Base-by-base conservation (phyloP, 1,139 yeast species). In the Candida sojae region DNA sequence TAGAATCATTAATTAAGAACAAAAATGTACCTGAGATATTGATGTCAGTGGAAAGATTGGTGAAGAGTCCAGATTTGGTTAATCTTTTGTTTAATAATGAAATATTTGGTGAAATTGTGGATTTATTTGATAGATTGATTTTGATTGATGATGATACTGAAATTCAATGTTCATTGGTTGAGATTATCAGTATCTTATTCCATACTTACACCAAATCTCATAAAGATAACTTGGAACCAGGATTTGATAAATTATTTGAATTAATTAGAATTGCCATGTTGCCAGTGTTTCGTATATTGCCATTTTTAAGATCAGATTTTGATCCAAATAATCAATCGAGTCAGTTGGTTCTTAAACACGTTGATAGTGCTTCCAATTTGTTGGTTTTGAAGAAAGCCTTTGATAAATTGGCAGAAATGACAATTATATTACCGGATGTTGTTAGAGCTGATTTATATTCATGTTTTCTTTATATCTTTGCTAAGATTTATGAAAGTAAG, bases 191-290 rank as follows among this genome's bases (percentile, higher is more conserved):
- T 39, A 74, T 77, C 6, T 63, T 73, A 51, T 89, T 67, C 52
- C 63, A 62, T 12, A 68, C 73, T 2, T 70, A 56, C 54, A 49
- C 63, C 34, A 50, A 53, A 5, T 53, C 57, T 5, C 62, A 63
- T 44, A 36, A 50, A 9, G 70, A 71, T 36, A 70, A 73, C 38
- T 67, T 83, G 26, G 77, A 79, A 21, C 77, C 76, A 32, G 82
- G 83, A 43, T 86, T 88, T 49, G 96, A 88, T 57, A 90, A 88
- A 58, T 69, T 89, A 44, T 89, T 91, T 62, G 97, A 92, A 60
- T 72, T 92, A 34, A 70, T 90, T 41, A 75, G 96, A 55, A 77
- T 91, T n/a, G 80, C 81, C 17, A 76, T 88, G 75, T 72, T 86
- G 29, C 86, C 90, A 0, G 68, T 89, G 12, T 78, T 84, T 39